Evolutionary conservation across 805 yeast genomes (phyloP), one percentile per base, ranked within the genome.

Genomic region (Isabelozyma gotoi): DNA sequence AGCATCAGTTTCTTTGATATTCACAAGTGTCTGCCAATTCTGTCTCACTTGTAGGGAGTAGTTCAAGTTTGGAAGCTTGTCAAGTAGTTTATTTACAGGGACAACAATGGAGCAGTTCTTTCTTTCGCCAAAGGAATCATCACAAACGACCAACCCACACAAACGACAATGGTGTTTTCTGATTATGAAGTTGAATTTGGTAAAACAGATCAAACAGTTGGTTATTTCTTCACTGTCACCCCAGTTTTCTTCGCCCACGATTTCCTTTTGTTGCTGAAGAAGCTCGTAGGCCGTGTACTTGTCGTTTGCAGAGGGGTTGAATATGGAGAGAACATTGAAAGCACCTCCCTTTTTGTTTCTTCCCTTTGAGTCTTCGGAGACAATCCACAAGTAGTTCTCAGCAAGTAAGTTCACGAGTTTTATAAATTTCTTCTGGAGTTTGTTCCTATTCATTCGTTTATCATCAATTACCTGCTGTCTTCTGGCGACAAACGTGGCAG

Each of bases 81-180:
- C 61, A 27, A 72, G 47, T 14, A 80, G 53, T 10, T 69, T 54
- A 16, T 58, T 59, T 2, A 84, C 52, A 0, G 88, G 88, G 0
- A 88, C 83, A 43, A 81, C 80, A 57, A 82, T 79, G 0, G 97
- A 89, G 60, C 99, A 92, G 16, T 53, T 46, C 33, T 54, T 11
- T 69, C 82, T 7, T 71, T 76, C 39, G 46, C 65, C 40, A 61
- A 45, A 52, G 11, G 62, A 52, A 50, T 82, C 84, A 19, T 85
- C 95, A 65, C 97, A 92, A 0, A 89, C 88, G 1, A 86, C 79
- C 19, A 63, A 57, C 0, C 98, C 98, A 68, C 99, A 92, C 19
- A 90, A 62, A 31, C 98, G 69, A 62, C 99, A 94, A 60, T 92
- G 99, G 59, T 94, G 98, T 50, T 85, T 88, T 40, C 97, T 68